Conservation (phyloP, 768 basidiomycete species). For the Kwoniella europaea region DNA sequence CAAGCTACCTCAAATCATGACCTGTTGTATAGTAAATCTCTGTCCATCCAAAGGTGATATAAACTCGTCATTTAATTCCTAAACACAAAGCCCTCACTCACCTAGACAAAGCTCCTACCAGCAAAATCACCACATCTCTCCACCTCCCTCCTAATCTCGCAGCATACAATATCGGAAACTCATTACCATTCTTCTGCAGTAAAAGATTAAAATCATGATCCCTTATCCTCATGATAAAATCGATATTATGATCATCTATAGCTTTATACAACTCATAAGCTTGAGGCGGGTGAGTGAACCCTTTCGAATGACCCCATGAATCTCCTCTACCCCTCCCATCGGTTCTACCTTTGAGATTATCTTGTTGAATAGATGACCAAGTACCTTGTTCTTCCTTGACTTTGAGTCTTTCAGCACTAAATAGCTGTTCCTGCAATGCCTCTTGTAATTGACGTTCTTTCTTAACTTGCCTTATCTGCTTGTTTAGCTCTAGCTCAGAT, state of each 20-base stretch:
- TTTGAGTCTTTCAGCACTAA: constrained; percentile 33
- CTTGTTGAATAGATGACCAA: constrained; percentile 11
- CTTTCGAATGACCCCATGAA: constrained; percentile 21
- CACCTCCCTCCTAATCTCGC: constrained; percentile 63
- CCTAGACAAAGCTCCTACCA: constrained; percentile 87
- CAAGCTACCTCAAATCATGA: not conserved
- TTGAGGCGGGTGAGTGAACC: constrained; percentile 59
- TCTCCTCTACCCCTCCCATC: constrained; percentile 3
- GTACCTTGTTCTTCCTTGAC: constrained; percentile 26
- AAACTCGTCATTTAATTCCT: not conserved
- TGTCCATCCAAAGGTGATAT: not conserved
- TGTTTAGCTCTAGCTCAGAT: constrained; percentile 49
- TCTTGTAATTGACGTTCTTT: constrained; percentile 49
- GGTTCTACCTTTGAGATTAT: not conserved
- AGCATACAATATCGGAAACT: constrained; percentile 87
- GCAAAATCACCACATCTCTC: constrained; percentile 77
- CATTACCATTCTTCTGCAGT: constrained; percentile 80
- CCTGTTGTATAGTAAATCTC: not conserved
- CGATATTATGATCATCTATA: constrained; percentile 83
- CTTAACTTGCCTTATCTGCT: constrained; percentile 40
- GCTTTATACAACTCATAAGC: constrained; percentile 78
- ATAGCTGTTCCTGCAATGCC: constrained; percentile 52
- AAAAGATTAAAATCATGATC: constrained; percentile 64
- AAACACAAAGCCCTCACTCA: constrained; percentile 17
- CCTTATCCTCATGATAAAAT: constrained; percentile 56